These are phyloP conservation scores for Nelumbo lutea DNA, from an alignment of 164 flowering plant species.

Conservation along the genomic window DNA sequence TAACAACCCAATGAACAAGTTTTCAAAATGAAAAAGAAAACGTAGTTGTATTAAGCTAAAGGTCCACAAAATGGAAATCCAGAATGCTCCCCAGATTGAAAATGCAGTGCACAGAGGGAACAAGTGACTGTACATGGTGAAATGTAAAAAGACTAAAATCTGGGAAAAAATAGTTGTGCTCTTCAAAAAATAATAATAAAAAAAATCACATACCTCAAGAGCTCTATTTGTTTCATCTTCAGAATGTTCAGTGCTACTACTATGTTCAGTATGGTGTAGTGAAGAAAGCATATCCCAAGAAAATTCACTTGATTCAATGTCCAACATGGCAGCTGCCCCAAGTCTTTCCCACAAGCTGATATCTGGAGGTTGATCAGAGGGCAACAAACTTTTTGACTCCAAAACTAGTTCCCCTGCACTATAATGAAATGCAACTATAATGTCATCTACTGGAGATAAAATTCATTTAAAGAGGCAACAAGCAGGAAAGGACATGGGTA, in stretches of 20 bases:
- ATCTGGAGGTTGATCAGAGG: constrained; percentile 56
- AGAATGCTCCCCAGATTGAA: too few relatives aligned
- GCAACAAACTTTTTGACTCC: constrained; percentile 29
- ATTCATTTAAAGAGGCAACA: neutral
- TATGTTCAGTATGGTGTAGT: constrained; percentile 83
- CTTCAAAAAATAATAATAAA: neutral
- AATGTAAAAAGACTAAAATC: too few relatives aligned
- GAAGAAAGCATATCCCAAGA: constrained; percentile 88
- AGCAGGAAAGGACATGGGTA: neutral
- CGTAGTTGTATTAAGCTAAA: too few relatives aligned
- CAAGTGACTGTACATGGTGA: too few relatives aligned
- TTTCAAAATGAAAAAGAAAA: too few relatives aligned
- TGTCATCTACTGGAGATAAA: neutral
- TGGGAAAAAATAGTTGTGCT: too few relatives aligned
- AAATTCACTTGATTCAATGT: constrained; percentile 82
- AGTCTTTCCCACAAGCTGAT: constrained; percentile 87
- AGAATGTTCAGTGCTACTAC: constrained; percentile 72
- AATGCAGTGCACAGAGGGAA: too few relatives aligned
- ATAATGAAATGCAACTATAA: constrained; percentile 6
- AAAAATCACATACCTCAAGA: constrained; percentile 55
- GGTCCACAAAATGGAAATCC: too few relatives aligned
- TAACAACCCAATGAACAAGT: too few relatives aligned
- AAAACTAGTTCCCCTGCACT: constrained; percentile 51
- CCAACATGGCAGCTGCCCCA: constrained; percentile 67
- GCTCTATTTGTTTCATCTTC: constrained; percentile 85